A percentile compares a stretch with the other conserved stretches of the same genome.
These are phyloP conservation scores for Uromyces viciae-fabae DNA, from an alignment of 1,284 basidiomycete genomes.

Conservation along the genomic window DNA sequence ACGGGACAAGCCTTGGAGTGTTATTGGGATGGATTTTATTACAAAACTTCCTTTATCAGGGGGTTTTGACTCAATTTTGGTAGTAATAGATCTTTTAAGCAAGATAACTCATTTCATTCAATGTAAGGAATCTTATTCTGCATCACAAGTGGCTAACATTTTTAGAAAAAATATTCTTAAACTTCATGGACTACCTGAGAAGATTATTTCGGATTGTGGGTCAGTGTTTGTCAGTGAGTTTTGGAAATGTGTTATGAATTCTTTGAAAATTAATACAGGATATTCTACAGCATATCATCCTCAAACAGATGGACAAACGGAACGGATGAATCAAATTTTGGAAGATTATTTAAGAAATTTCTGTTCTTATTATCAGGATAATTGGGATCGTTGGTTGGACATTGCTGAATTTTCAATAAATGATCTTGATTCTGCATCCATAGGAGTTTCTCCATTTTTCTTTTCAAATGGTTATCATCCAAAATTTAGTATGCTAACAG, in stretches of 20 bases:
- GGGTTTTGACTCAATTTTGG: slow-evolving; percentile 22
- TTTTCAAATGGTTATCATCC: slow-evolving; percentile 57
- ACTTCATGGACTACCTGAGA: slow-evolving; percentile 16
- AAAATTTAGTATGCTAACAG: slow-evolving; percentile 41
- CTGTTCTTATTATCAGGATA: slow-evolving; percentile 43
- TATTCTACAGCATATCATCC: slow-evolving; percentile 20
- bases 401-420: slow-evolving; percentile 55
- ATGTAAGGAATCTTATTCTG: not conserved
- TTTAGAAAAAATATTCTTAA: not conserved
- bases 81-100: not conserved
- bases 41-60: not conserved
- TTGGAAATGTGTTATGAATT: not conserved
- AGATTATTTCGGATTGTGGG: slow-evolving; percentile 8
- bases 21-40: slow-evolving; percentile 29
- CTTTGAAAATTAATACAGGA: not conserved
- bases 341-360: slow-evolving; percentile 47
- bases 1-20: slow-evolving; percentile 11
- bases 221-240: not conserved
- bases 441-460: slow-evolving; percentile 56
- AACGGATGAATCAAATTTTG: not conserved
- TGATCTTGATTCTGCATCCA: slow-evolving; percentile 52
- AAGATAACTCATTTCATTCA: slow-evolving; percentile 21
- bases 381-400: slow-evolving; percentile 50
- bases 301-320: slow-evolving; percentile 9
- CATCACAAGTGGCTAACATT: not conserved